phyloP scores from a whole-genome alignment of 2,329 filamentous ascomycete species.

The Thermochaetoides dissita region DNA sequence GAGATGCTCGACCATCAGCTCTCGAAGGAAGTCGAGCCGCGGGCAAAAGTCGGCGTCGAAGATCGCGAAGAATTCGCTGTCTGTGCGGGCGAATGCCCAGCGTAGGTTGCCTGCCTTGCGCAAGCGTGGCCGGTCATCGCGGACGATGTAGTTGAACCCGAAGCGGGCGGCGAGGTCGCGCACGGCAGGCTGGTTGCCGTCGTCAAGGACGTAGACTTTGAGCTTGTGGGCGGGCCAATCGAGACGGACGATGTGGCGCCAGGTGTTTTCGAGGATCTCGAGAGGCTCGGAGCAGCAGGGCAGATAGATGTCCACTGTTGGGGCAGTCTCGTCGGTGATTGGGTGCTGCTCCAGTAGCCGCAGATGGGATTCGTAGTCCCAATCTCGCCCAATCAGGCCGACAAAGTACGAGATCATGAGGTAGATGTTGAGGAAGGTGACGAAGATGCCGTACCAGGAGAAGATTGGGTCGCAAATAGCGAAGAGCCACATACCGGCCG shows the following conservation, averaged over 20 bases:
- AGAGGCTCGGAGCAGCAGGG: constrained; percentile 28
- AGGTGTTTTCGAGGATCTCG: constrained; percentile 19
- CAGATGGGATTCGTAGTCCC: constrained; percentile 23
- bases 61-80: constrained; percentile 27
- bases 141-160: constrained; percentile 27
- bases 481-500: constrained; percentile 29
- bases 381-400: constrained; percentile 25
- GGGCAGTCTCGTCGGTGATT: constrained; percentile 21
- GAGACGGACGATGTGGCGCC: constrained; percentile 16
- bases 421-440: constrained; percentile 26
- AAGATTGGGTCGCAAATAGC: constrained; percentile 22
- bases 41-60: constrained; percentile 31
- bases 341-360: constrained; percentile 19
- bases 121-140: constrained; percentile 26
- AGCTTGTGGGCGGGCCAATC: constrained; percentile 24
- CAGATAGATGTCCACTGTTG: constrained; percentile 27
- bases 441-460: constrained; percentile 26
- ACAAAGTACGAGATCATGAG: constrained; percentile 28
- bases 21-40: constrained; percentile 25
- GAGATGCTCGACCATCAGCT: constrained; percentile 26
- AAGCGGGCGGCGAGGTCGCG: constrained; percentile 14
- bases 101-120: constrained; percentile 30
- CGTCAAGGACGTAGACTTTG: constrained; percentile 27
- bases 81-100: constrained; percentile 25
- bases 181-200: constrained; percentile 22